These are phyloP conservation scores for Phyllosticta citrichinensis DNA, from an alignment of 2,329 filamentous ascomycete genomes.

Conservation along the genomic window DNA sequence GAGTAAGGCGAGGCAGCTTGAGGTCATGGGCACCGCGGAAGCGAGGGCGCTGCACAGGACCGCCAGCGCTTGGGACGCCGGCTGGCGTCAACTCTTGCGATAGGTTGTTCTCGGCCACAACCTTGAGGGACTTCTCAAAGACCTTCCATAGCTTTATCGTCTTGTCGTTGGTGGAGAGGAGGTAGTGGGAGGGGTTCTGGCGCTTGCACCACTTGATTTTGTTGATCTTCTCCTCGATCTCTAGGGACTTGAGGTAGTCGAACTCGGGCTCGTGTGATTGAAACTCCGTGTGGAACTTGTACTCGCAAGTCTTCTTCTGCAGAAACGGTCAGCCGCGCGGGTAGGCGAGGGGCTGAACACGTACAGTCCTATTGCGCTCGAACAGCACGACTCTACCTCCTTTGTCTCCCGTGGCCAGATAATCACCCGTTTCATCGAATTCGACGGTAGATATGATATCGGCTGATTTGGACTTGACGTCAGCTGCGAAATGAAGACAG, in stretches of 20 bases:
- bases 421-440: conserved; percentile 84
- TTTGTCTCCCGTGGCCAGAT: conserved; percentile 83
- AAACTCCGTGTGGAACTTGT: conserved; percentile 99
- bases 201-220: conserved; percentile 99
- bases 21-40: conserved; percentile 76
- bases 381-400: conserved; percentile 77
- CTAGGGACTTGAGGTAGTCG: conserved; percentile 96
- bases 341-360: conserved; percentile 22
- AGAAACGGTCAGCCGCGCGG: conserved; percentile 4
- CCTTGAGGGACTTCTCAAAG: conserved; percentile 97
- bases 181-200: conserved; percentile 96
- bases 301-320: conserved; percentile 99
- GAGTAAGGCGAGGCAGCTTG: conserved; percentile 90
- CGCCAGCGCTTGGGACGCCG: conserved; percentile 63
- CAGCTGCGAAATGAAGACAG: conserved; percentile 3
- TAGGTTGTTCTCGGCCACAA: conserved; percentile 97
- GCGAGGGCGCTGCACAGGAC: conserved; percentile 63
- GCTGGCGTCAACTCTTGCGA: conserved; percentile 84
- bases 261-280: conserved; percentile 99
- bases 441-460: conserved; percentile 89
- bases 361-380: conserved; percentile 89
- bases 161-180: conserved; percentile 98
- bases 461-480: conserved; percentile 51
- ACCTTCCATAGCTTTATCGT: conserved; percentile 99
- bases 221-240: conserved; percentile 99